Evolutionary conservation across 192 early-diverging fungal genomes (phyloP).

Genomic region (Umbelopsis ramanniana): DNA sequence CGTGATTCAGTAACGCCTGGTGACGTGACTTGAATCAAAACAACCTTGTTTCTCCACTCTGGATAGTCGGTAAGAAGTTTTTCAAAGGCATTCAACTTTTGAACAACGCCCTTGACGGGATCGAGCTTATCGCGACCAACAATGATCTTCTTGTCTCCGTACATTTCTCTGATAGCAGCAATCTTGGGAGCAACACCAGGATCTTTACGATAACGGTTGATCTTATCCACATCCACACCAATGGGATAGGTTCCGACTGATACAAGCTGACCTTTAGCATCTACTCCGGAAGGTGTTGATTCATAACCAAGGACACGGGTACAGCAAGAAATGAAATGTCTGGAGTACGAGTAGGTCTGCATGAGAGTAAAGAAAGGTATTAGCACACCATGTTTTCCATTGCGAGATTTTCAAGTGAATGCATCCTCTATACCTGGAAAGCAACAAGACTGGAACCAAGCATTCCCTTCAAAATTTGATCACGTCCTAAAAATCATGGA

Average conservation of each 20-base stretch:
- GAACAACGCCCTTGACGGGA: slow-evolving; percentile 90
- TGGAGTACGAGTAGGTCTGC: slow-evolving; percentile 89
- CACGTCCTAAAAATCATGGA: slow-evolving; percentile 56
- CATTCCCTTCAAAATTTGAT: slow-evolving; percentile 85
- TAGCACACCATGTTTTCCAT: no score
- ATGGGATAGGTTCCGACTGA: slow-evolving; percentile 94
- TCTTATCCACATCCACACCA: slow-evolving; percentile 86
- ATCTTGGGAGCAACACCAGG: slow-evolving; percentile 80
- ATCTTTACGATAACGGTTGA: slow-evolving; percentile 67
- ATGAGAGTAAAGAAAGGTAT: no score
- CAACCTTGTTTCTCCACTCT: slow-evolving; percentile 91
- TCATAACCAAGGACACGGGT: slow-evolving; percentile 96
- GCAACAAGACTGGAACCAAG: slow-evolving; percentile 91
- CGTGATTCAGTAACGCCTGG: slow-evolving; percentile 75
- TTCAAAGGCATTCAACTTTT: slow-evolving; percentile 94
- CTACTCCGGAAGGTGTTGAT: slow-evolving; percentile 89
- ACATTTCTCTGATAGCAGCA: slow-evolving; percentile 80
- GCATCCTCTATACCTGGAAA: slow-evolving; percentile 68
- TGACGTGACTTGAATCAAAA: slow-evolving; percentile 96
- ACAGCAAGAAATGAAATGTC: slow-evolving; percentile 93
- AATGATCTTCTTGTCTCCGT: slow-evolving; percentile 91
- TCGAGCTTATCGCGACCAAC: slow-evolving; percentile 96
- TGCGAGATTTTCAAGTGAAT: neutral
- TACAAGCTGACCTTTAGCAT: slow-evolving; percentile 80
- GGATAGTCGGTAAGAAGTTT: slow-evolving; percentile 89